Evolutionary conservation across 768 basidiomycete genomes (phyloP).

Genomic region (Russula virescens): DNA sequence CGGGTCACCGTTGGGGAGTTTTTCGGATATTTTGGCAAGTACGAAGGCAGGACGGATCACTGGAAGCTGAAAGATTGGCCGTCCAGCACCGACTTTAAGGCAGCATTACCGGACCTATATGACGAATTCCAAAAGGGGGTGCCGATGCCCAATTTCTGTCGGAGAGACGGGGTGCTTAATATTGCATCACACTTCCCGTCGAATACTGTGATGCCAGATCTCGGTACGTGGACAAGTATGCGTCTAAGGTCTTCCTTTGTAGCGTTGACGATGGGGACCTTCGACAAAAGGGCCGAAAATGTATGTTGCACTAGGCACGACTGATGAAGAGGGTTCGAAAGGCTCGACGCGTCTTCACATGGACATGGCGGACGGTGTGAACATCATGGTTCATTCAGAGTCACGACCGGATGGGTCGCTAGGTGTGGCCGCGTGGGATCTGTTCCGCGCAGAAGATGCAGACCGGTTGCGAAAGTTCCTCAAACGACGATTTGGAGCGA

Average conservation of each 20-base stretch:
- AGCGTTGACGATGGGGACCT: not conserved
- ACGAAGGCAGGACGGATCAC: constrained; percentile 48
- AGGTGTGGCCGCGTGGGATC: constrained; percentile 89
- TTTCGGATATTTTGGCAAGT: constrained; percentile 71
- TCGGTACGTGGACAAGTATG: constrained; percentile 43
- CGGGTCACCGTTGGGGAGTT: constrained; percentile 68
- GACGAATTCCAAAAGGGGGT: constrained; percentile 79
- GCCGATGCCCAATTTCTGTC: constrained; percentile 85
- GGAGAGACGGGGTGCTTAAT: constrained; percentile 84
- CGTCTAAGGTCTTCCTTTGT: not conserved
- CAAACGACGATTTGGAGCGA: constrained; percentile 52
- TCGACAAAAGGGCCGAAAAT: constrained; percentile 33
- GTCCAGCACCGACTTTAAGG: constrained; percentile 76
- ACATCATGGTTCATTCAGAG: constrained; percentile 76
- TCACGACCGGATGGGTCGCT: constrained; percentile 49
- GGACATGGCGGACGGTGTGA: constrained; percentile 88
- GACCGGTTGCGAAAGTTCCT: constrained; percentile 73
- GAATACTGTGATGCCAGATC: constrained; percentile 73
- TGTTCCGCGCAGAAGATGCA: constrained; percentile 79
- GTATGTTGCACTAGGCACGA: constrained; percentile 79
- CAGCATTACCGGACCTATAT: constrained; percentile 77
- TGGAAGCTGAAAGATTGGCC: constrained; percentile 96
- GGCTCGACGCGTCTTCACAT: constrained; percentile 85
- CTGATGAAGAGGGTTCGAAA: constrained; percentile 54
- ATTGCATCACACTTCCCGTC: constrained; percentile 84